Evolutionary conservation across 768 basidiomycete genomes (phyloP), one percentile per base, ranked within the genome.

Genomic region (Mrakia blollopis): DNA sequence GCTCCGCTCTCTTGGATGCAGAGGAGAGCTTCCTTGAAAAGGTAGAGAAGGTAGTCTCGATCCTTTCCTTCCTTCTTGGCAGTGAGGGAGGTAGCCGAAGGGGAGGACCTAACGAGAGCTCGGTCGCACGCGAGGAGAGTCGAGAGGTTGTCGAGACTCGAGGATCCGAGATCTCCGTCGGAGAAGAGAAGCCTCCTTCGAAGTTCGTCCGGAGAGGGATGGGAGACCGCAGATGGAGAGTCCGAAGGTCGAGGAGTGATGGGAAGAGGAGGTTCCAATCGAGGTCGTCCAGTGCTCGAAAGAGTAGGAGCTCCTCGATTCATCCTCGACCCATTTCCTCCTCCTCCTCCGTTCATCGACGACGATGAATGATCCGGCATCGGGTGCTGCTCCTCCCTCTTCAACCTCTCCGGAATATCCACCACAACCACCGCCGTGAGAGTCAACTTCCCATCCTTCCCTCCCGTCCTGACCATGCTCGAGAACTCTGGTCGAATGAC

Each of bases 11-110:
- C 95, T 28, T 92, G 88, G n/a, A 98, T 94, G 83, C 97, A 99
- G 78, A 99, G 94, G 79, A 99, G 92, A 14, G 97, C 97, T 83
- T 98, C 94, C 81, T 91, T 91, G 88, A 98, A 99, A 37, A 99
- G 88, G 85, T 98, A 78, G 78, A 97, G 93, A 82, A 90, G 92
- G 84, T 98, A 98, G 83, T 97, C 95, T 74, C 94, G 89, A 28
- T 95, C 91, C 78, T 93, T 91, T 14, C 90, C 85, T 80, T 96
- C 96, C 69, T 95, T 89, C 71, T 94, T 89, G 61, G 98, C 94
- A 0, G 69, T 89, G 90, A 37, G 98, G 85, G 65, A 94, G 86
- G 84, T 97, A 93, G 97, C 88, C 97, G 93, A 80, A 92, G 91
- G 63, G 97, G 86, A 1, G 89, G 87, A 10, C 96, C 97, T 35